Percentiles rank a stretch among this genome's conserved stretches.
phyloP scores from a whole-genome alignment of 1,139 yeast genomes.

The Saccharomyces pastorianus region DNA sequence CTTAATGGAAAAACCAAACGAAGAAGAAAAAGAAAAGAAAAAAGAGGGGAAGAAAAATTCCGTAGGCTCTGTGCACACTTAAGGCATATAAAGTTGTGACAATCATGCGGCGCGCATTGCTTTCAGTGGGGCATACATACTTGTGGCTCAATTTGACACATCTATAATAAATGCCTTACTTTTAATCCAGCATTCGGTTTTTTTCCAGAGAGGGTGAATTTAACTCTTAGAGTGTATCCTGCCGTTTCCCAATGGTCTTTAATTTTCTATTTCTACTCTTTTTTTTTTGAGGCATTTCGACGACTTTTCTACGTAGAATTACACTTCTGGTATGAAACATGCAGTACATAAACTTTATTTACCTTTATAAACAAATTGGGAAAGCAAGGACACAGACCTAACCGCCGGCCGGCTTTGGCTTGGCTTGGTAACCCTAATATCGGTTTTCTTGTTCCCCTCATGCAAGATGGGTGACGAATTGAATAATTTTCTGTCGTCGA shows the following conservation, averaged over 20 bases:
- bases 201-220: not conserved
- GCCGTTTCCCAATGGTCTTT: not conserved
- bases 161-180: not conserved
- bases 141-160: not conserved
- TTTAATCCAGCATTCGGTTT: not conserved
- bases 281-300: not conserved
- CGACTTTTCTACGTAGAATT: not conserved
- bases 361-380: conserved; percentile 12
- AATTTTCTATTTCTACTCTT: not conserved
- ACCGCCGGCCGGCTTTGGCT: conserved; percentile 4
- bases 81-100: not conserved
- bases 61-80: not conserved
- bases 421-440: not conserved
- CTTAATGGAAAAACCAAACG: too few species aligned
- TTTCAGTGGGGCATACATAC: not conserved
- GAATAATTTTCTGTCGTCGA: not conserved
- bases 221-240: not conserved
- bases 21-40: too few species aligned
- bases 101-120: not conserved
- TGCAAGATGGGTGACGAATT: conserved; percentile 9
- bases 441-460: conserved; percentile 7
- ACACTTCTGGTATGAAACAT: not conserved
- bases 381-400: conserved; percentile 10
- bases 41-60: too few species aligned
- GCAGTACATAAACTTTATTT: not conserved